Evolutionary conservation across 2,329 filamentous ascomycete genomes (phyloP), one percentile per base, ranked within the genome.

Genomic region (Drechslera avenae): DNA sequence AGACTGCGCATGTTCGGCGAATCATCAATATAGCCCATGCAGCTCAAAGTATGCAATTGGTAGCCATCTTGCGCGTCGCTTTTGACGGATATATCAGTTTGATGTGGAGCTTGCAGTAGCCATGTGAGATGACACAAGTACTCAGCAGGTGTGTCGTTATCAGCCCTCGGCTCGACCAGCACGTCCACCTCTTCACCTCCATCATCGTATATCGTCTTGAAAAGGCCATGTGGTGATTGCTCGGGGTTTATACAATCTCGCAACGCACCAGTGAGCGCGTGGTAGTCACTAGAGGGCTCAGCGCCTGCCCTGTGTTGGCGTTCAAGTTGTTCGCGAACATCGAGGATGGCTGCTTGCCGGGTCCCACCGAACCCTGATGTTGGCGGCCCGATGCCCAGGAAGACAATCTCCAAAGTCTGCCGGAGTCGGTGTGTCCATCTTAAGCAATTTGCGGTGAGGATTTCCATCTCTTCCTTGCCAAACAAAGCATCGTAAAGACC

Each of bases 81-180:
- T 36, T 50, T 46, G 23, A 33, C 37, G 6, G 47, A 31, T 31
- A 41, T 23, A 4, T 46, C 28, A 10, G 45, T 39, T 9, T 53
- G 35, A 13, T 41, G 39, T 12, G 52, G 52, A 12, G 39, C 41
- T 19, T 57, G 55, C 17, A 60, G 37, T 14, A 58, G 33, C 57
- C 57, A 60, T 5, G 57, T 56, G 3, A 60, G 46, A 18, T 56
- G 55, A 17, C 55, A 45, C 21, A 60, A 35, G n/a, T 51, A 44
- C 18, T 54, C 48, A 17, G 52, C 19, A 6, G 55, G 51, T 4
- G 51, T 49, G 17, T 57, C 54, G 16, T 86, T 81, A 69, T 97
- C 97, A 1, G 91, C 87, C 70, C 89, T 87, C 50, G 96, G 78
- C 9, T 81, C 77, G 26, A 97, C 85, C 19, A 60, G 23, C 26